Percentiles rank a stretch among this genome's conserved stretches.
These are phyloP conservation scores for Draba incana DNA, from an alignment of 345 rosid genomes.

Conservation along the genomic window DNA sequence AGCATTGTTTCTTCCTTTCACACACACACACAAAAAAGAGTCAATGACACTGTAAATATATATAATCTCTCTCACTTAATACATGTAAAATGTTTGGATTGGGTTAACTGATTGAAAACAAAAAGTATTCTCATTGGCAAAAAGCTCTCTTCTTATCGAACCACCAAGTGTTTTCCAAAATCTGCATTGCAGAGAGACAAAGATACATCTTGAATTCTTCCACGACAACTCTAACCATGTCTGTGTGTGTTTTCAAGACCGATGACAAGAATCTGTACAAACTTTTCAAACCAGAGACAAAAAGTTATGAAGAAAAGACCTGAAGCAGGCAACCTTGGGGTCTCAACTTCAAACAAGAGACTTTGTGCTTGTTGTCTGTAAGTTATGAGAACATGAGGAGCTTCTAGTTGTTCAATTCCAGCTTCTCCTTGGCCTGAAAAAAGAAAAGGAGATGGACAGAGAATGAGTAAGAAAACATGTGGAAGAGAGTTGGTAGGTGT, in stretches of 20 bases:
- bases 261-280: conserved; percentile 29
- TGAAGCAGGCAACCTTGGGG: conserved; percentile 30
- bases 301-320: conserved; percentile 22
- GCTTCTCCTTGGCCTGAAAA: conserved; percentile 44
- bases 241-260: conserved; percentile 17
- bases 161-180: conserved; percentile 4
- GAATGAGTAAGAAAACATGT: conserved; percentile 12
- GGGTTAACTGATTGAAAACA: conserved; percentile 21
- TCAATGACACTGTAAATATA: conserved; percentile 32
- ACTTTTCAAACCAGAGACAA: conserved; percentile 28
- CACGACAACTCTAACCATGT: conserved; percentile 17
- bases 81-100: conserved; percentile 36
- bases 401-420: conserved; percentile 35
- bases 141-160: conserved; percentile 13
- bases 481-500: conserved; percentile 23
- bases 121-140: conserved; percentile 11
- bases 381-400: conserved; percentile 18
- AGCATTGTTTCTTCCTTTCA: conserved; percentile 19
- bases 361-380: conserved; percentile 28
- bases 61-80: conserved; percentile 18
- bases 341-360: conserved; percentile 24
- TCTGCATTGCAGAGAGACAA: conserved; percentile 22
- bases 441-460: conserved; percentile 10
- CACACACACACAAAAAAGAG: conserved; percentile 8
- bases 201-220: not conserved